phyloP scores from a whole-genome alignment of 1,139 yeast genomes.

The Taphrina wiesneri region DNA sequence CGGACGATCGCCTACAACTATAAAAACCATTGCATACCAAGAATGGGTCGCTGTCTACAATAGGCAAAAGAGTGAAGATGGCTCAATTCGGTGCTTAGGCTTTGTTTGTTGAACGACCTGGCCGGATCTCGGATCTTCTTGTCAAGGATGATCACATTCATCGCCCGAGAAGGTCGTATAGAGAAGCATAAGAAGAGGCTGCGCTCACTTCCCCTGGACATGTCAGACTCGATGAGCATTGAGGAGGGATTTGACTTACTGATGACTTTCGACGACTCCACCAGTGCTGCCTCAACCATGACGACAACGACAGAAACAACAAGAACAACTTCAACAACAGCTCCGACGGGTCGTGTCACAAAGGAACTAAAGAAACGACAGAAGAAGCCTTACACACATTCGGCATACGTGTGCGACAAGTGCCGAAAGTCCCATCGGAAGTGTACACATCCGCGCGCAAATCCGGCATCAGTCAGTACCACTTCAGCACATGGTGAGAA shows the following conservation, averaged over 20 bases:
- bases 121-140: neutral
- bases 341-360: neutral
- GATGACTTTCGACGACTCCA: neutral
- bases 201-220: neutral
- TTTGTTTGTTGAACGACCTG: neutral
- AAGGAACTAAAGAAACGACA: slow-evolving; percentile 1
- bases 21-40: neutral
- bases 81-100: neutral
- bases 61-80: neutral
- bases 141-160: neutral
- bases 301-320: neutral
- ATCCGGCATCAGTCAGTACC: neutral
- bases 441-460: slow-evolving; percentile 9
- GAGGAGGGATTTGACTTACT: neutral
- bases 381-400: slow-evolving; percentile 22
- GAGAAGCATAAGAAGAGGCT: neutral
- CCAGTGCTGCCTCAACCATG: neutral
- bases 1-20: neutral
- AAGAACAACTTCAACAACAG: no score
- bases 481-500: neutral
- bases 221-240: neutral
- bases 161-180: no score
- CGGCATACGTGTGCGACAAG: slow-evolving; percentile 17
- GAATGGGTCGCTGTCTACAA: neutral
- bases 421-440: slow-evolving; percentile 29